Evolutionary conservation across 2,329 filamentous ascomycete genomes (phyloP).

Genomic region (Plenodomus tracheiphilus): DNA sequence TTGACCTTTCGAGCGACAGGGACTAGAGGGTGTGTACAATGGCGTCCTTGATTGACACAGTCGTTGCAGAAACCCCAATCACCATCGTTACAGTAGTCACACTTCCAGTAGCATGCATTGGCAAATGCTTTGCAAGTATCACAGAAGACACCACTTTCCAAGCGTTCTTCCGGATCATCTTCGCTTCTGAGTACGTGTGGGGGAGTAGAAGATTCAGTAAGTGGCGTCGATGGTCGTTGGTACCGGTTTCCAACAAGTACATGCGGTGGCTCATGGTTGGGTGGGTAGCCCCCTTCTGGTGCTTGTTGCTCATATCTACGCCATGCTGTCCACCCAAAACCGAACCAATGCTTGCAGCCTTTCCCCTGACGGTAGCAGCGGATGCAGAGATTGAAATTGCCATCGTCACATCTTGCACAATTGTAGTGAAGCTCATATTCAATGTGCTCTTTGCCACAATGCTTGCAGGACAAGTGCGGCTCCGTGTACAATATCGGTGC

Average conservation of each 20-base stretch:
- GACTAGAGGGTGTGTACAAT: slow-evolving; percentile 80
- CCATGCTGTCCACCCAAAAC: slow-evolving; percentile 76
- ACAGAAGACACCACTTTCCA: slow-evolving; percentile 85
- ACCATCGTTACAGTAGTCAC: slow-evolving; percentile 82
- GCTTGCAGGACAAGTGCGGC: slow-evolving; percentile 72
- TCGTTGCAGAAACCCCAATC: slow-evolving; percentile 93
- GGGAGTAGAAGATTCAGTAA: slow-evolving; percentile 24
- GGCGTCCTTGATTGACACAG: slow-evolving; percentile 80
- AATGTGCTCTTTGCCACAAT: slow-evolving; percentile 72
- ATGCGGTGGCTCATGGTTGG: slow-evolving; percentile 55
- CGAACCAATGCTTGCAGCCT: slow-evolving; percentile 86
- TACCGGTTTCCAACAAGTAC: slow-evolving; percentile 55
- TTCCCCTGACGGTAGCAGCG: slow-evolving; percentile 76
- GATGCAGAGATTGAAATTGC: slow-evolving; percentile 77
- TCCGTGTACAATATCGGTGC: slow-evolving; percentile 60
- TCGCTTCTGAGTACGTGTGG: slow-evolving; percentile 53
- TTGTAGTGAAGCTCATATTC: slow-evolving; percentile 87
- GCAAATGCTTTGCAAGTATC: slow-evolving; percentile 72
- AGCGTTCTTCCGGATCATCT: slow-evolving; percentile 67
- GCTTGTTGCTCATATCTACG: slow-evolving; percentile 61
- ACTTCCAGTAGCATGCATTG: slow-evolving; percentile 89
- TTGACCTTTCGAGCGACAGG: slow-evolving; percentile 67
- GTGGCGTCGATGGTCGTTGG: slow-evolving; percentile 28
- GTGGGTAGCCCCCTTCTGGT: slow-evolving; percentile 47
- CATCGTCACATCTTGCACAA: slow-evolving; percentile 70